Conservation (phyloP, 2,329 filamentous ascomycete species). For the Sporothrix brasiliensis region DNA sequence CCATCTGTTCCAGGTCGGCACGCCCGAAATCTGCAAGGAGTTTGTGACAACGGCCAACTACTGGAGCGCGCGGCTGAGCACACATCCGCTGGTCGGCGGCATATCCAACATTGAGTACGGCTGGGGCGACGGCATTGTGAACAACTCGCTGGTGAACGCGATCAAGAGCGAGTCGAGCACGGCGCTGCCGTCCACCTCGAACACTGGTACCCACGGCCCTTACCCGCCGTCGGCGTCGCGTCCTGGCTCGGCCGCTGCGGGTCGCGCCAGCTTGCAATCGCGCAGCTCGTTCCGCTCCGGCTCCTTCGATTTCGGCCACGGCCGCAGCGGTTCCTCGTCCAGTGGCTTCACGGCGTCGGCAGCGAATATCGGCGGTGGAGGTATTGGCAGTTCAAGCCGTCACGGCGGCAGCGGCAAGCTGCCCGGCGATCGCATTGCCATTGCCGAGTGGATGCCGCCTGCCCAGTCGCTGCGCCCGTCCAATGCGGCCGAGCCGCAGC, state of each 20-base stretch:
- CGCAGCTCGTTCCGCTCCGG: conserved; percentile 54
- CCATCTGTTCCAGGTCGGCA: conserved; percentile 97
- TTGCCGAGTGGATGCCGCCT: conserved; percentile 87
- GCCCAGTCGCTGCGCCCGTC: conserved; percentile 88
- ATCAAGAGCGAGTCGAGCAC: conserved; percentile 55
- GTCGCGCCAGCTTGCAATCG: conserved; percentile 35
- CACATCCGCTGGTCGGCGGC: conserved; percentile 87
- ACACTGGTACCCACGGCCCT: conserved; percentile 34
- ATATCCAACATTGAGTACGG: conserved; percentile 98
- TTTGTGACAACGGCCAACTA: conserved; percentile 96
- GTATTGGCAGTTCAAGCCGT: not conserved
- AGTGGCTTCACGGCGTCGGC: conserved; percentile 42
- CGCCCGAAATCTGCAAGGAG: conserved; percentile 89
- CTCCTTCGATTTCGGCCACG: conserved; percentile 66
- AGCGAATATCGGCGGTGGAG: not conserved
- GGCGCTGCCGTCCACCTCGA: conserved; percentile 25
- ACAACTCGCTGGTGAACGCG: conserved; percentile 57
- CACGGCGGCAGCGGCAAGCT: conserved; percentile 54
- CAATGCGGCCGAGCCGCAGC: conserved; percentile 75
- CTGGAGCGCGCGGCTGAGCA: conserved; percentile 93
- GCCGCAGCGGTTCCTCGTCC: conserved; percentile 53
- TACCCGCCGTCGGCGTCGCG: conserved; percentile 44
- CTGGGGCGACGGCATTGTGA: conserved; percentile 85
- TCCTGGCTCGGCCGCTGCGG: conserved; percentile 53
- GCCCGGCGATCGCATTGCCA: conserved; percentile 79